Base-by-base conservation (phyloP, 257 asterid genomes). In the Marsdenia floribunda region DNA sequence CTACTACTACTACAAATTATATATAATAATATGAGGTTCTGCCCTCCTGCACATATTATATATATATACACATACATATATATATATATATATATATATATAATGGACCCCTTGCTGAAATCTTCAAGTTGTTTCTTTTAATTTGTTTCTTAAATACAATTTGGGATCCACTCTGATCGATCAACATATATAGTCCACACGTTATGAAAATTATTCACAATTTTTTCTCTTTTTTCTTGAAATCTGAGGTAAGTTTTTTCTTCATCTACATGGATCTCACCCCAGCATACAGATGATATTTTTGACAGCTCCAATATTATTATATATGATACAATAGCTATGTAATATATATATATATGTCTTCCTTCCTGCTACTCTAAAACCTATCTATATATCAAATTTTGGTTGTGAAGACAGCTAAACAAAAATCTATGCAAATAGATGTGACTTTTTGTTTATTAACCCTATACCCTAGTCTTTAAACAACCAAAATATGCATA, bases 41-140 rank as follows among this genome's bases (percentile, higher is more conserved):
- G 12, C 49, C 49, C 12, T 44, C 49, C 49, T 44, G 12, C 49
- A 44, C 49, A 44, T 7, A 6, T 6, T 44, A 44, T 44, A 8
- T 44, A 8, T 44, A 44, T 44, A 44, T 44, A 44, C 6, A 44
- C 10, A 44, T 7, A 44, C 2, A 44, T 0, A 44, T 44, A 8
- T 1, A 44, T 44, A 44, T 11, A 7, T 42, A 5, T 42, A 42
- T 42, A 3, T 3, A 40, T 40, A 40, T 67, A 55, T n/a, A 49
- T 40, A 52, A 81, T 83, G 88, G 87, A 82, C 88, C 90, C 88
- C 50, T 76, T 69, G 80, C 79, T 80, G 84, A 85, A 82, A 88
- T 86, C 85, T 80, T 72, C 86, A 72, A 61, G 73, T 81, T 76
- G 86, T 81, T 76, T 83, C 70, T 72, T 76, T 82, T 63, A 73